phyloP scores from a whole-genome alignment of 169 alveolate species.

The Cystoisospora suis region DNA sequence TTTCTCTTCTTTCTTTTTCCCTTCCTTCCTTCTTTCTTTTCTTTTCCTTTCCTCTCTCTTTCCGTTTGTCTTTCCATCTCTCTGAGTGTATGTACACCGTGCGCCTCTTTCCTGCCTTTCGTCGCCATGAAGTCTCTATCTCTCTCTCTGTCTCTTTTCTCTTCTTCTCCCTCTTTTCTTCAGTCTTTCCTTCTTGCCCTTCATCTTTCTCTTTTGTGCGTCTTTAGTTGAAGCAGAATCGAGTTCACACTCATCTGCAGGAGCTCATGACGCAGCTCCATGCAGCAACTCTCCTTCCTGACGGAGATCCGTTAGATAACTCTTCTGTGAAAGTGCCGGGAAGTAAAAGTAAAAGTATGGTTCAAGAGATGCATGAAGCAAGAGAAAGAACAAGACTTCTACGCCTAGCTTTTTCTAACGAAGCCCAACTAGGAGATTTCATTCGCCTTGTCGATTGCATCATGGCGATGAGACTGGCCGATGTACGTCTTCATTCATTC shows the following conservation, averaged over 20 bases:
- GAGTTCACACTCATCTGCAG: conserved; percentile 22
- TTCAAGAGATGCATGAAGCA: conserved; percentile 61
- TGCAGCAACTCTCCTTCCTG: conserved; percentile 62
- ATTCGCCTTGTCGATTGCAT: conserved; percentile 51
- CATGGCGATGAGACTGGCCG: conserved; percentile 52
- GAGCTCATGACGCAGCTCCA: conserved; percentile 41
- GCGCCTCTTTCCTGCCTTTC: too few species aligned
- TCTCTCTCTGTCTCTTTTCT: too few species aligned
- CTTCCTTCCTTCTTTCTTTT: too few species aligned
- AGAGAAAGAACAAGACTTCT: conserved; percentile 50
- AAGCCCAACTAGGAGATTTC: conserved; percentile 60
- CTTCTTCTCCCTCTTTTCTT: too few species aligned
- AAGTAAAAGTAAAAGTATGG: conserved; percentile 38
- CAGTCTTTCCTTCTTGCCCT: too few species aligned
- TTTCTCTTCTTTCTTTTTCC: too few species aligned
- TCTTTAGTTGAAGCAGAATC: conserved; percentile 38
- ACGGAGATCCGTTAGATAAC: conserved; percentile 50
- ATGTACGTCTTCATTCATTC: conserved; percentile 43
- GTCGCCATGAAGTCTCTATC: too few species aligned
- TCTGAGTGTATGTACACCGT: too few species aligned
- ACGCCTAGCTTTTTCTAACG: conserved; percentile 56
- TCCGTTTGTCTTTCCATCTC: too few species aligned
- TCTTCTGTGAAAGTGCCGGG: not conserved
- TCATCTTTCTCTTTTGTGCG: conserved; percentile 10
- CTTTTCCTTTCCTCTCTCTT: too few species aligned